Base-by-base conservation (phyloP, 2,329 filamentous ascomycete species). In the Neonectria faginata region DNA sequence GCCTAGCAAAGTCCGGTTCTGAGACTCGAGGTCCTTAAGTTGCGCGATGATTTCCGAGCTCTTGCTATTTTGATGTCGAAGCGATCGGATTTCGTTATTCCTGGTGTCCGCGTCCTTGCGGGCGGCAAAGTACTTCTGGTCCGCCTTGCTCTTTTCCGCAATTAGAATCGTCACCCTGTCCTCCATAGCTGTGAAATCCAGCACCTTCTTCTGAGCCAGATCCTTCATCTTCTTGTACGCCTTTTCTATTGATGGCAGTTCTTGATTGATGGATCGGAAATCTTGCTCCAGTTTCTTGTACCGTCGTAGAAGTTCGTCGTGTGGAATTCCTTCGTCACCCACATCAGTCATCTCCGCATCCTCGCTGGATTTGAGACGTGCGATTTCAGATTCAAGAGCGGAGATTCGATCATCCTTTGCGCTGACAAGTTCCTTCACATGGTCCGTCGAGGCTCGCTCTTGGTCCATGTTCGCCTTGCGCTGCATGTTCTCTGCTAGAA, bases 111-210 rank as follows among this genome's bases (percentile, higher is more conserved):
- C 97, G 71, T 94, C 91, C 77, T 97, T 97, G 85, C 97, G 94
- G 9, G 94, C 93, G 1, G 92, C 93, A 78, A 98, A 98, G 77
- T 97, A 99, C 79, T 98, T 98, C 76, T 98, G 95, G 75, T 99
- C 96, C 1, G 95, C 95, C 79, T 97, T 98, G 69, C 91, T 90
- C 82, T 99, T 99, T 79, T 99, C 94, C 0, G 93, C 92, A 44
- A 88, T 88, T 20, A 97, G 82, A 25, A 92, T 84, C 18, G 88
- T 82, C 41, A 95, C 84, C 67, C 91, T 92, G 61, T 97, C 94
- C 80, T 98, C 94, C 75, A 93, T 82, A 4, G 86, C 84, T 6
- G 85, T 83, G 57, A 92, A 89, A 67, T 97, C 94, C 73, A 91
- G 86, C 36, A 97, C 89, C 79, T 97, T 98, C 81, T 93, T 95